Percentiles rank a stretch among this genome's conserved stretches.
These are phyloP conservation scores for Lobosporangium transversale DNA, from an alignment of 192 early-diverging fungal genomes.

Conservation along the genomic window DNA sequence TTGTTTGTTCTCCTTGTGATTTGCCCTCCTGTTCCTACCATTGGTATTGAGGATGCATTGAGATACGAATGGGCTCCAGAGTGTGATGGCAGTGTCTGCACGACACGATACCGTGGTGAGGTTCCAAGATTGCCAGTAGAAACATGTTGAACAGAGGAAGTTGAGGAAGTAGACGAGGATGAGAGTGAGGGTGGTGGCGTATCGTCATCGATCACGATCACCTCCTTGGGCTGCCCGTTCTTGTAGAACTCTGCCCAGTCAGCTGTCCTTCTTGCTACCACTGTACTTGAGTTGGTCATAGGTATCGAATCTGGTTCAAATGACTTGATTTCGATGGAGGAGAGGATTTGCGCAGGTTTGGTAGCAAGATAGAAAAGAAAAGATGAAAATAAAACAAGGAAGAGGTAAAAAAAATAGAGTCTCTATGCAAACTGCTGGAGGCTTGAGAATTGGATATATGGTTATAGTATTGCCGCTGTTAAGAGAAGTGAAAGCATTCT, in stretches of 20 bases:
- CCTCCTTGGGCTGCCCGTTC: conserved; percentile 50
- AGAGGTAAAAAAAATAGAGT: too few relatives aligned
- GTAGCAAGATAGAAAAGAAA: too few relatives aligned
- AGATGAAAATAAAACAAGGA: too few relatives aligned
- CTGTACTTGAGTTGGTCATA: conserved; percentile 27
- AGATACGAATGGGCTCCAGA: conserved; percentile 1
- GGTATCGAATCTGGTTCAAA: background rate
- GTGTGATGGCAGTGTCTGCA: conserved; percentile 12
- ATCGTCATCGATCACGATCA: conserved; percentile 54
- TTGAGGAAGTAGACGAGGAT: conserved; percentile 31
- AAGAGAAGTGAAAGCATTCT: too few relatives aligned
- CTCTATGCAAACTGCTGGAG: too few relatives aligned
- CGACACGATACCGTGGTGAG: conserved; percentile 23
- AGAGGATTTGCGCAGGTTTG: too few relatives aligned
- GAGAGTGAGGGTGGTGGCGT: conserved; percentile 48
- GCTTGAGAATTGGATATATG: too few relatives aligned
- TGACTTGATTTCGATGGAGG: background rate
- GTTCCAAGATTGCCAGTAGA: conserved; percentile 9
- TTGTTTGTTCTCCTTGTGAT: conserved; percentile 45
- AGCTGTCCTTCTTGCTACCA: conserved; percentile 22
- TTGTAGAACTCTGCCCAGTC: conserved; percentile 52
- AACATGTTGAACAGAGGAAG: conserved; percentile 26
- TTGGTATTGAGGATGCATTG: conserved; percentile 6
- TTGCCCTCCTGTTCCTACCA: conserved; percentile 12
- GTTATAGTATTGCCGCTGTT: too few relatives aligned